phyloP scores from a whole-genome alignment of 345 rosid genomes.

The Lepidium sativum region DNA sequence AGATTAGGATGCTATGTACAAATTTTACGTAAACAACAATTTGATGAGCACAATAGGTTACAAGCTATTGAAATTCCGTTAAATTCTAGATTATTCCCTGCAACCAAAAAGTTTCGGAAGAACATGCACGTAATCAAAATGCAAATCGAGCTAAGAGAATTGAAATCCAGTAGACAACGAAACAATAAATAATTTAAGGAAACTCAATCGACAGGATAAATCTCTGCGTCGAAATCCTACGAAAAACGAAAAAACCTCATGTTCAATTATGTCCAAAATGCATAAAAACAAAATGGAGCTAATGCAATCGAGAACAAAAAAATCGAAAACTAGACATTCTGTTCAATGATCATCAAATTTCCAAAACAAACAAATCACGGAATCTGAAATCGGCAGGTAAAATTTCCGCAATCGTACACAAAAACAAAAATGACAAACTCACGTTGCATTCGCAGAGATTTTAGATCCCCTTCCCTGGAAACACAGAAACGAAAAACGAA shows the following conservation, averaged over 20 bases:
- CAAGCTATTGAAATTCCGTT: neutral
- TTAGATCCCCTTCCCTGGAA: constrained; percentile 25
- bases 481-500: neutral
- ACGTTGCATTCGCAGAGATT: constrained; percentile 18
- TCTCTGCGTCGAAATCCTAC: constrained; percentile 2
- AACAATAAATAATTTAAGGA: neutral
- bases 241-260: neutral
- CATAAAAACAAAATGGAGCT: neutral
- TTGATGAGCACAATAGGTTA: neutral
- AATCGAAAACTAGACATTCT: neutral
- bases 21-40: neutral
- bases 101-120: neutral
- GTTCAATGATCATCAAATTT: neutral
- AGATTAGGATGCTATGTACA: neutral
- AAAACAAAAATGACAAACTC: neutral
- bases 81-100: too few species aligned
- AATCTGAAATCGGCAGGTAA: neutral
- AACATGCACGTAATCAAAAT: neutral
- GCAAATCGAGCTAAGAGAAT: neutral
- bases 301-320: neutral
- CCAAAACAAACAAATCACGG: neutral
- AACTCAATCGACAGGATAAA: neutral
- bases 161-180: neutral
- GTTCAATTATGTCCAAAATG: neutral
- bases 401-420: neutral